Base-by-base conservation (phyloP, 1,139 yeast genomes). In the Hyphopichia pseudoburtonii region DNA sequence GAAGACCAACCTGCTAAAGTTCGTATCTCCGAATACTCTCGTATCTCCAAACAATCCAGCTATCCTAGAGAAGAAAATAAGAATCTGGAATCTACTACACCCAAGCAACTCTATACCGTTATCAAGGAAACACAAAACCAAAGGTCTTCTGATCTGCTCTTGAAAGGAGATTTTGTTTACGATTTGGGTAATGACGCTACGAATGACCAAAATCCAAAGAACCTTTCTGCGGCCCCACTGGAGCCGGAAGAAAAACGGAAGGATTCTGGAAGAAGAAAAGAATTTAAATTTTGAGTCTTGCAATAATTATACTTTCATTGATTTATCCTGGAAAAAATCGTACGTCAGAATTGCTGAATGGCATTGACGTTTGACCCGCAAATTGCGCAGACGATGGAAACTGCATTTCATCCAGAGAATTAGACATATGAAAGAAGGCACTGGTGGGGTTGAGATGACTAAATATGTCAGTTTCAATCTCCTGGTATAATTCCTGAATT, bases 401-500 rank as follows among this genome's bases (percentile, higher is more conserved):
- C 10, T 21, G 23, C 23, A 21, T 21, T 10, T 21, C 23, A n/a
- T n/a, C n/a, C n/a, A n/a, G n/a, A n/a, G n/a, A n/a, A n/a, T n/a
- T n/a, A n/a, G n/a, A n/a, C n/a, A n/a, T n/a, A n/a, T n/a, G n/a
- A n/a, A n/a, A n/a, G n/a, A n/a, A n/a, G 56, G 45, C 26, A 60
- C 64, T 19, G 56, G n/a, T 44, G 3, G 66, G 65, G 37, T 62
- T 60, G 30, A 64, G 48, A 41, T 50, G 58, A 18, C 51, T 49
- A 35, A 57, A 36, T 11, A 62, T 44, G 44, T 64, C 69, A 2
- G 57, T 51, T 36, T 63, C 66, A 14, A 64, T 59, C 27, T 54
- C 65, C 40, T 59, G 60, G 44, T 64, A 62, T 14, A 64, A 54
- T 22, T 59, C 63, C 33, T 64, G 64, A 23, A 61, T 44, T 4